Conservation (phyloP, 2,329 filamentous ascomycete genomes). For the Orbilia javanica region DNA sequence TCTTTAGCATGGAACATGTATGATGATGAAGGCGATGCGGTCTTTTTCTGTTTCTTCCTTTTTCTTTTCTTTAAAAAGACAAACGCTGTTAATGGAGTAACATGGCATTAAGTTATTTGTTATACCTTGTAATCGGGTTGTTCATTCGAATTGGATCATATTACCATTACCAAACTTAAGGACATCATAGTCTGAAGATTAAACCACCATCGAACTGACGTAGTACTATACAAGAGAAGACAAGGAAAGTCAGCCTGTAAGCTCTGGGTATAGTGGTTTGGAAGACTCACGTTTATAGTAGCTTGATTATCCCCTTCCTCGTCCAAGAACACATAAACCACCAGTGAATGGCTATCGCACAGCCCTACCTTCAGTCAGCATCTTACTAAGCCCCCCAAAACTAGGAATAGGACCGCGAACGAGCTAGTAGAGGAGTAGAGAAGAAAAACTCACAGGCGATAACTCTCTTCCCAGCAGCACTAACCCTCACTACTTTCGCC, state of each 20-base stretch:
- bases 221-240: slow-evolving; percentile 29
- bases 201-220: slow-evolving; percentile 41
- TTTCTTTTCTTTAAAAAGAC: too few species aligned
- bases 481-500: slow-evolving; percentile 93
- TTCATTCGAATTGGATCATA: slow-evolving; percentile 1
- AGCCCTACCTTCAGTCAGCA: slow-evolving; percentile 69
- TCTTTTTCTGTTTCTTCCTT: not conserved
- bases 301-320: slow-evolving; percentile 75
- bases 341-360: slow-evolving; percentile 81
- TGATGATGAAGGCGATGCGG: slow-evolving; percentile 6
- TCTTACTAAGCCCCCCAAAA: not conserved
- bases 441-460: slow-evolving; percentile 78
- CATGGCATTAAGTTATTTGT: slow-evolving; percentile 5
- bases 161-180: not conserved
- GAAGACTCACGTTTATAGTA: slow-evolving; percentile 68
- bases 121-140: slow-evolving; percentile 22
- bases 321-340: slow-evolving; percentile 84
- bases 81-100: slow-evolving; percentile 16
- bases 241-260: slow-evolving; percentile 2
- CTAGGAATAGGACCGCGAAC: not conserved
- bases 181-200: not conserved
- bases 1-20: slow-evolving; percentile 6
- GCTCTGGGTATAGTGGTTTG: too few species aligned
- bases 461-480: slow-evolving; percentile 86
- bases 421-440: not conserved